A percentile compares a stretch with the other conserved stretches of the same genome.
Evolutionary conservation across 768 basidiomycete species (phyloP).

Genomic region (Kwoniella sp.): DNA sequence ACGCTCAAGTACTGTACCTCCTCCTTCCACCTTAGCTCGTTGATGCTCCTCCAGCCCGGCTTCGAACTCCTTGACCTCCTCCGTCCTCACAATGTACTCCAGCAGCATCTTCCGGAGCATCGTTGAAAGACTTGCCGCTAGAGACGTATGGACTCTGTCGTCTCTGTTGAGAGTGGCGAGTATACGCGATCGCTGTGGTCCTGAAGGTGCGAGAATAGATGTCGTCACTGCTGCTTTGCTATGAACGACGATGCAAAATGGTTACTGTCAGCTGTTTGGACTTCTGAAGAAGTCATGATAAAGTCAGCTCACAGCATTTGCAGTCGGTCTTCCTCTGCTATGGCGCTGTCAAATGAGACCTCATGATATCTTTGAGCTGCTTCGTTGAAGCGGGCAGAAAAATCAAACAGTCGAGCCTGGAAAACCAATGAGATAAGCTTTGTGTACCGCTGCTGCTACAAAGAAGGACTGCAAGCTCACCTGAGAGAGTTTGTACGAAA

Average conservation of each 20-base stretch:
- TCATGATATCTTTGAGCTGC: slow-evolving; percentile 94
- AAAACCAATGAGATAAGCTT: slow-evolving; percentile 11
- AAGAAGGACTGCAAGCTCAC: slow-evolving; percentile 31
- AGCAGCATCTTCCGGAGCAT: slow-evolving; percentile 98
- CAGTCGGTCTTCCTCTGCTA: slow-evolving; percentile 89
- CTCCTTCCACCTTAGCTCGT: slow-evolving; percentile 83
- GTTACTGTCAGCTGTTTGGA: not conserved
- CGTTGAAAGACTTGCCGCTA: slow-evolving; percentile 37
- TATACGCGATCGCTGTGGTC: slow-evolving; percentile 90
- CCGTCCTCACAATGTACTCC: slow-evolving; percentile 88
- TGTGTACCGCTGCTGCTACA: not conserved
- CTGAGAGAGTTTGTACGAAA: slow-evolving; percentile 52
- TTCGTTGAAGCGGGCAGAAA: slow-evolving; percentile 86
- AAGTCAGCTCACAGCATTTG: slow-evolving; percentile 75
- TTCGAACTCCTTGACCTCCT: slow-evolving; percentile 89
- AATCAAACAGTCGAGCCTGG: slow-evolving; percentile 93
- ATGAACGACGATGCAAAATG: not conserved
- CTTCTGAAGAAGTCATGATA: not conserved
- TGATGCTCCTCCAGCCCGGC: slow-evolving; percentile 86
- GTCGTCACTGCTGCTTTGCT: slow-evolving; percentile 82
- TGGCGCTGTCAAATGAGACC: slow-evolving; percentile 82
- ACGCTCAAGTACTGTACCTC: slow-evolving; percentile 91
- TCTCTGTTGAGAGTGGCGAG: slow-evolving; percentile 92
- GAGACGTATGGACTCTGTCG: slow-evolving; percentile 68
- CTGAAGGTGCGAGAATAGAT: slow-evolving; percentile 93